Evolutionary conservation across 192 early-diverging fungal genomes (phyloP).

Genomic region (Coemansia sp.): DNA sequence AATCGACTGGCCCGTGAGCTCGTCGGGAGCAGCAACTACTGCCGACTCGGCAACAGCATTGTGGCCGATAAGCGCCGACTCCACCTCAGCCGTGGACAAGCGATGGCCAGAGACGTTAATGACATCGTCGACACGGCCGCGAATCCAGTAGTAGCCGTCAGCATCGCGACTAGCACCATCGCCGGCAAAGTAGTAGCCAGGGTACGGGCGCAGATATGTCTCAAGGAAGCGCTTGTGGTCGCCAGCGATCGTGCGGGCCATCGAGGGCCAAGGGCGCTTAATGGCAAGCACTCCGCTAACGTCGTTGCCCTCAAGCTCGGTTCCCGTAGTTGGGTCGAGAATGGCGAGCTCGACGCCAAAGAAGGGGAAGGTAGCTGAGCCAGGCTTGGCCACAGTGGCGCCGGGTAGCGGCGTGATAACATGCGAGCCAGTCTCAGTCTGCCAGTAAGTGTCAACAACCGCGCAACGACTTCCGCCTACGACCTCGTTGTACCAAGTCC

Average conservation of each 20-base stretch:
- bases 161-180: conserved; percentile 90
- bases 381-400: conserved; percentile 86
- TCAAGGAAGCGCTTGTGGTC: conserved; percentile 92
- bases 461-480: conserved; percentile 86
- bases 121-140: conserved; percentile 90
- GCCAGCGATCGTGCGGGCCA: conserved; percentile 89
- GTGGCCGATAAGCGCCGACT: conserved; percentile 85
- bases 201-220: conserved; percentile 91
- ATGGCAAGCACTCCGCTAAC: conserved; percentile 93
- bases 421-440: conserved; percentile 93
- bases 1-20: conserved; percentile 90
- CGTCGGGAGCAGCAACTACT: conserved; percentile 85
- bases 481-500: conserved; percentile 95
- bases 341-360: conserved; percentile 92
- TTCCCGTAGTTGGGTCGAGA: conserved; percentile 82
- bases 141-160: conserved; percentile 97
- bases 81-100: conserved; percentile 92
- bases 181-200: conserved; percentile 94
- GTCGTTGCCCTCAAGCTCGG: conserved; percentile 81
- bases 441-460: conserved; percentile 98
- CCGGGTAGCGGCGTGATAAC: conserved; percentile 93
- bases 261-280: conserved; percentile 85
- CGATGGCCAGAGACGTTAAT: conserved; percentile 97
- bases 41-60: conserved; percentile 85
- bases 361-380: conserved; percentile 95